Conservation (phyloP, 129 eudicot species). For the Solidago caesia region DNA sequence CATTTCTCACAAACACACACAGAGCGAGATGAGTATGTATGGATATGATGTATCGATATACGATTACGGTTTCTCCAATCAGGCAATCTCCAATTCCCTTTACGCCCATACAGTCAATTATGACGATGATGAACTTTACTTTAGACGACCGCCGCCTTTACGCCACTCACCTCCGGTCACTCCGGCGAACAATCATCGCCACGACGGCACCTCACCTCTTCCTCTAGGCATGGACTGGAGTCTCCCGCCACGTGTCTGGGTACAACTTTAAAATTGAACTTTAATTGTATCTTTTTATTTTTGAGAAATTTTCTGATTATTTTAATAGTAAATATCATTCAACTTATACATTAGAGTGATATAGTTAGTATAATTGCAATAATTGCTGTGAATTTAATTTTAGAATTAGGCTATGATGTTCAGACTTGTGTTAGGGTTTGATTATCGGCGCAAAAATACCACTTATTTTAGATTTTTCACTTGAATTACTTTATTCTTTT, state of each 20-base stretch:
- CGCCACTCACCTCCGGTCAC: slow-evolving; percentile 2
- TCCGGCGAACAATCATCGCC: slow-evolving; percentile 57
- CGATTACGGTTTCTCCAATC: slow-evolving; percentile 41
- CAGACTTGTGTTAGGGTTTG: no score
- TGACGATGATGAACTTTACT: slow-evolving; percentile 16
- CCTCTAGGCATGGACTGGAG: slow-evolving; percentile 98
- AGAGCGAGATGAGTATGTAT: slow-evolving; percentile 39
- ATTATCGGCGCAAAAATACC: background rate
- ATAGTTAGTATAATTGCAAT: no score
- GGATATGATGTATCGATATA: slow-evolving; percentile 35
- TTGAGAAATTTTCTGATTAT: no score
- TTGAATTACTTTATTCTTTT: background rate
- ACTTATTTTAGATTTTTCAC: background rate
- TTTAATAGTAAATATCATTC: no score
- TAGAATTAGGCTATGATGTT: no score
- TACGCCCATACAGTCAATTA: slow-evolving; percentile 20
- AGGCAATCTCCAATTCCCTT: slow-evolving; percentile 36
- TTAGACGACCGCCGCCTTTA: slow-evolving; percentile 30
- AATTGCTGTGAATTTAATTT: no score
- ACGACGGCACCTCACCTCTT: slow-evolving; percentile 86
- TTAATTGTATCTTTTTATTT: background rate
- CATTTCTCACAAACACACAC: background rate
- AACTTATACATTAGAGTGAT: no score
- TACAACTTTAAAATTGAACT: slow-evolving; percentile 7
- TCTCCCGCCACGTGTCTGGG: slow-evolving; percentile 74